phyloP scores from a whole-genome alignment of 768 basidiomycete genomes.

The Suillus occidentalis region DNA sequence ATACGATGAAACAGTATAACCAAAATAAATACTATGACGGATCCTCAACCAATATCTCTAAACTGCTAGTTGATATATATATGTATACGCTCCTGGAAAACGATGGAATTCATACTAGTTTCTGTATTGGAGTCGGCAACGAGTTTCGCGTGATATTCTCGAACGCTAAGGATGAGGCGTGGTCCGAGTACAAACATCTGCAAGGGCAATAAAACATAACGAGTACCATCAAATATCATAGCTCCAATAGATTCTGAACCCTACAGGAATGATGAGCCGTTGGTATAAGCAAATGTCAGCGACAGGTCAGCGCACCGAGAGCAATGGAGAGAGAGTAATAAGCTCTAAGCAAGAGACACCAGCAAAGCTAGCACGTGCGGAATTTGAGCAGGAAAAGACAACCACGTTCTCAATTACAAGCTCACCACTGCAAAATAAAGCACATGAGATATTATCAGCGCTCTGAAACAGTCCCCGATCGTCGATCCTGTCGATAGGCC shows the following conservation, averaged over 20 bases:
- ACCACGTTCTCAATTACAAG: background rate
- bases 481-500: background rate
- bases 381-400: background rate
- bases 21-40: too few species aligned
- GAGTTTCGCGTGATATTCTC: background rate
- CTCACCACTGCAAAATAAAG: background rate
- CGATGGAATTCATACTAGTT: background rate
- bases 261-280: background rate
- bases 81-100: background rate
- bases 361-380: background rate
- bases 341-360: background rate
- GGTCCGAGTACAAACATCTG: background rate
- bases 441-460: background rate
- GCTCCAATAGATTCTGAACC: background rate
- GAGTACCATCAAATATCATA: background rate
- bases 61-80: background rate
- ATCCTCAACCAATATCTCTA: background rate
- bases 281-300: background rate
- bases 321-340: fast-evolving
- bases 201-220: background rate
- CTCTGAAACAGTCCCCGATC: background rate
- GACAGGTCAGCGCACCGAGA: background rate
- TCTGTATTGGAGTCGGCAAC: background rate
- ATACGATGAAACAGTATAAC: too few species aligned
- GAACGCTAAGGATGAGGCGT: background rate